Percentiles rank a stretch among this genome's conserved stretches.
phyloP scores from a whole-genome alignment of 495 filamentous ascomycete species.

The Aspergillus diversus region DNA sequence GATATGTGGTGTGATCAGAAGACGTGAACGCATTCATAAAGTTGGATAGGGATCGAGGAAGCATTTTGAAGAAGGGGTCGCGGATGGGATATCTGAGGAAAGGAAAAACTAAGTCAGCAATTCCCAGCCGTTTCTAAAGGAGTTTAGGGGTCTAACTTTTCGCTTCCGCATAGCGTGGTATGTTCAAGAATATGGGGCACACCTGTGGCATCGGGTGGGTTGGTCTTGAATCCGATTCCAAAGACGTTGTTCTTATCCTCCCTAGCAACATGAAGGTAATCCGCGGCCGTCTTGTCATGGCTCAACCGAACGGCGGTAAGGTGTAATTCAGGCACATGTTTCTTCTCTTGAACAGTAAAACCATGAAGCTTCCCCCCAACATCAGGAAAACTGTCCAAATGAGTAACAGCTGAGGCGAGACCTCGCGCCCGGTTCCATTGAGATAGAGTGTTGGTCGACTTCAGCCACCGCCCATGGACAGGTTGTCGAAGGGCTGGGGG shows the following conservation, averaged over 20 bases:
- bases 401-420: slow-evolving; percentile 68
- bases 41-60: slow-evolving; percentile 93
- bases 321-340: slow-evolving; percentile 92
- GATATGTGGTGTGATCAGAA: slow-evolving; percentile 95
- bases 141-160: slow-evolving; percentile 64
- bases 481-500: slow-evolving; percentile 31
- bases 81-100: slow-evolving; percentile 81
- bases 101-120: slow-evolving; percentile 20
- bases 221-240: slow-evolving; percentile 98
- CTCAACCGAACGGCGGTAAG: slow-evolving; percentile 85
- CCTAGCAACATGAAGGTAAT: slow-evolving; percentile 91
- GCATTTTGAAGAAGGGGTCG: slow-evolving; percentile 99
- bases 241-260: slow-evolving; percentile 99
- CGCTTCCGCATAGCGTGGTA: slow-evolving; percentile 93
- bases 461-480: slow-evolving; percentile 26
- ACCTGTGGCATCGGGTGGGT: slow-evolving; percentile 93
- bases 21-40: slow-evolving; percentile 99
- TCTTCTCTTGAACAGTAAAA: slow-evolving; percentile 84
- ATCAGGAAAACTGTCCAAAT: slow-evolving; percentile 70
- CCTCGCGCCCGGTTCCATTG: slow-evolving; percentile 52
- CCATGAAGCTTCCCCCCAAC: slow-evolving; percentile 87
- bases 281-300: slow-evolving; percentile 91
- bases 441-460: slow-evolving; percentile 28
- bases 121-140: neutral
- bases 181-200: slow-evolving; percentile 98